Conservation (phyloP, 73 alveolate species). For the Paramecium sonneborni region DNA sequence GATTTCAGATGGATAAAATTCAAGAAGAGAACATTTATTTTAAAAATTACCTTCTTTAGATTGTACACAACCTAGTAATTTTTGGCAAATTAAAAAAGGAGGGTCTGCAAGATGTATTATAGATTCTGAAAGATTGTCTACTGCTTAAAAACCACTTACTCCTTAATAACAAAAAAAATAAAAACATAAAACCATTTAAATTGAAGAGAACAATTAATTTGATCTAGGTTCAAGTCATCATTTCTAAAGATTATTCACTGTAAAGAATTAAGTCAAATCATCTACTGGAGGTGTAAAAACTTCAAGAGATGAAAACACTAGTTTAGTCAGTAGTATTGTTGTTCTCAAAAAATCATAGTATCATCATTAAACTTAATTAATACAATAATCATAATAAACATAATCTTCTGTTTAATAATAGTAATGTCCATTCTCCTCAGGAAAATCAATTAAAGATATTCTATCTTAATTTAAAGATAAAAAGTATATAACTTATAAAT, state of each 20-base stretch:
- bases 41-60: slow-evolving; percentile 15
- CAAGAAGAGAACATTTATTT: not conserved
- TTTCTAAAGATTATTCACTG: not conserved
- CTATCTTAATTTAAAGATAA: not conserved
- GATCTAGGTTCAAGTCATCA: slow-evolving; percentile 14
- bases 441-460: not conserved
- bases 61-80: not conserved
- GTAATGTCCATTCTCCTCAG: not conserved
- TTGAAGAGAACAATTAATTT: slow-evolving; percentile 4
- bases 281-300: not conserved
- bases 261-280: not conserved
- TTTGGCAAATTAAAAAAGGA: not conserved
- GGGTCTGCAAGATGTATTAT: not conserved
- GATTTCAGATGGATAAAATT: not conserved
- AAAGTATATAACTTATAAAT: not conserved
- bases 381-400: not conserved
- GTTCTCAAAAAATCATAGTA: not conserved
- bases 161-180: not conserved
- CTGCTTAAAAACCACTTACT: not conserved
- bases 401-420: not conserved
- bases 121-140: not conserved
- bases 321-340: not conserved
- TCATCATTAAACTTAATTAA: not conserved
- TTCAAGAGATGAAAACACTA: not conserved
- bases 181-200: not conserved